Conservation (phyloP, 331 rosid species). For the Malus hybrid region DNA sequence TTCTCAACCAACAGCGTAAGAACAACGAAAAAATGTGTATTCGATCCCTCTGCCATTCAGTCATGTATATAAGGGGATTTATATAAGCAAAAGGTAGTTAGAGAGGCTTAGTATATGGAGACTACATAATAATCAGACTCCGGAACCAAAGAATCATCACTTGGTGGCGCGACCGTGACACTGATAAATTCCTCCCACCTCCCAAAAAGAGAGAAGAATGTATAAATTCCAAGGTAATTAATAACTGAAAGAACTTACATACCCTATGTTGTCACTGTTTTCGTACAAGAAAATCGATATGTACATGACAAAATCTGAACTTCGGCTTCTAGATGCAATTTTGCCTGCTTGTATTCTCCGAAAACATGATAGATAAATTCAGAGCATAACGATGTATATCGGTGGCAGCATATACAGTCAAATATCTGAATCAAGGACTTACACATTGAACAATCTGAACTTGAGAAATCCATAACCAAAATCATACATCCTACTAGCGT, state of each 20-base stretch:
- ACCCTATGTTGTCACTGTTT: not conserved
- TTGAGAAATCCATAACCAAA: not conserved
- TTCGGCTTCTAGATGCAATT: not conserved
- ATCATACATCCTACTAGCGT: not conserved
- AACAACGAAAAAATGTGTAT: not conserved
- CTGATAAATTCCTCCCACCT: too few species aligned
- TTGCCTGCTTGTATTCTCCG: not conserved
- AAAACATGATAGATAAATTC: not conserved
- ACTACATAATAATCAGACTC: not conserved
- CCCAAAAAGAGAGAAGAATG: too few species aligned
- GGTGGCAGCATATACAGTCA: not conserved
- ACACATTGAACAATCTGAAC: not conserved
- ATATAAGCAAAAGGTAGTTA: not conserved
- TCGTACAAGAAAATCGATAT: not conserved
- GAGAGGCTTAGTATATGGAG: not conserved
- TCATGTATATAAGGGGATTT: constrained; percentile 9
- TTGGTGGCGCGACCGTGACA: not conserved
- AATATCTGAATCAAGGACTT: not conserved
- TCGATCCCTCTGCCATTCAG: not conserved
- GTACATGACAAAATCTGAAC: not conserved
- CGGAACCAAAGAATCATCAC: not conserved
- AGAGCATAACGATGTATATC: too few species aligned
- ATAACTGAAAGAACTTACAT: not conserved
- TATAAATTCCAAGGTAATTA: not conserved
- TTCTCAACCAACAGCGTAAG: constrained; percentile 31